A percentile compares a stretch with the other conserved stretches of the same genome.
phyloP scores from a whole-genome alignment of 208 protist genomes.

The Acanthamoeba sp. region DNA sequence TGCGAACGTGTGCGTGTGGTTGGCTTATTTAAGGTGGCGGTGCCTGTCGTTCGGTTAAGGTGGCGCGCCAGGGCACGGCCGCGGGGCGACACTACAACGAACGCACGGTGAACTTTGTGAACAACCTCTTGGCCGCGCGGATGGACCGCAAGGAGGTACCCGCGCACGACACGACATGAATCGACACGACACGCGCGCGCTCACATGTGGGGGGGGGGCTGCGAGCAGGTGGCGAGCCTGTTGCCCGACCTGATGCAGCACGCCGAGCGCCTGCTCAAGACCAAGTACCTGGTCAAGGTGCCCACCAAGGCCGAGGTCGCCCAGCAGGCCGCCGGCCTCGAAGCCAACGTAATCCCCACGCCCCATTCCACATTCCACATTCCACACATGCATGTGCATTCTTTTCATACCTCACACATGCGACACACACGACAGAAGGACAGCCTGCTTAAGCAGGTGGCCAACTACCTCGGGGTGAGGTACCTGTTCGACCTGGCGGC shows the following conservation, averaged over 20 bases:
- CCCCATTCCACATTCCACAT: neutral
- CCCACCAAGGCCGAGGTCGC: neutral
- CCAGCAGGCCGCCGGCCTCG: neutral
- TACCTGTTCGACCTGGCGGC: neutral
- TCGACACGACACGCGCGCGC: no score
- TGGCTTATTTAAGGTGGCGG: no score
- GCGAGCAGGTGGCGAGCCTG: neutral
- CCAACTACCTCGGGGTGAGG: neutral
- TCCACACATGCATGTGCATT: no score
- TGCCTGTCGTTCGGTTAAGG: no score
- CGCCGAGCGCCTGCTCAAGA: neutral
- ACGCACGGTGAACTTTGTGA: neutral
- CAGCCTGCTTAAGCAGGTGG: neutral
- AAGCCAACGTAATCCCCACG: neutral
- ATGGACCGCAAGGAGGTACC: neutral
- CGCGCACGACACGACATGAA: no score
- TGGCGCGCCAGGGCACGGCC: neutral
- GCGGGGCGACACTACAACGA: neutral
- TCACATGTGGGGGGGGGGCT: neutral
- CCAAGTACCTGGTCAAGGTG: slow-evolving; percentile 11
- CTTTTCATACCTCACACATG: no score
- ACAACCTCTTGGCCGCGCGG: neutral
- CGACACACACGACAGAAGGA: no score
- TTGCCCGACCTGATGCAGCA: neutral
- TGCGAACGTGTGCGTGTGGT: no score